Evolutionary conservation across 2,329 filamentous ascomycete genomes (phyloP), one percentile per base, ranked within the genome.

Genomic region (Gliomastix tumulicola): DNA sequence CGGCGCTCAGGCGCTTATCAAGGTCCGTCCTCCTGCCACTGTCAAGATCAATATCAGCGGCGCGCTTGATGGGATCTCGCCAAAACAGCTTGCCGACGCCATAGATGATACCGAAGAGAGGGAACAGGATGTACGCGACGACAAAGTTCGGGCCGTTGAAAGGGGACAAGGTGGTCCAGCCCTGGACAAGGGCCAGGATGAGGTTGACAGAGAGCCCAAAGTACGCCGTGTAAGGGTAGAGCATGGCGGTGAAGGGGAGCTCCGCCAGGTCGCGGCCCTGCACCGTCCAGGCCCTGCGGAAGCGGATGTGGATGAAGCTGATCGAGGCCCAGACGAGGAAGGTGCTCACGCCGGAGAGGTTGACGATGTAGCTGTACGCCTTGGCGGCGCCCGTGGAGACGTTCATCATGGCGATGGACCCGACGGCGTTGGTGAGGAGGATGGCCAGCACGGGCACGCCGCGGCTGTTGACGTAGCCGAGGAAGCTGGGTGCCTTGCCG

Each of bases 331-430:
- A 87, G 30, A 84, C 82, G 3, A 86, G 54, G 50, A 86, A 86
- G 0, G 81, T 84, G 25, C 78, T 79, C 3, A 85, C 79, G 5
- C 82, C 82, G 6, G 70, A 76, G 1, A 85, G 63, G 48, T 83
- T 84, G 49, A 86, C 76, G 40, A 87, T 83, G 56, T 84, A 84
- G 7, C 55, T 56, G 52, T 84, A 87, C 0, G 79, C 80, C 41
- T 72, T 68, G 30, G 72, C 69, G 1, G 80, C 79, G 7, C 79
- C 80, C 0, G 80, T 82, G 25, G 71, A 79, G 22, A 83, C 59
- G 47, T 85, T 86, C 76, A 86, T 83, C 71, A 86, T 76, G n/a
- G 77, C 76, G n/a, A 87, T 60, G 5, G 79, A 69, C 9, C 82
- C 84, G 38, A 84, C 81, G 2, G 78, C 60, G 44, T 88, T 88